phyloP scores from a whole-genome alignment of 2,329 filamentous ascomycete species.

The Sclerotinia spermophila region DNA sequence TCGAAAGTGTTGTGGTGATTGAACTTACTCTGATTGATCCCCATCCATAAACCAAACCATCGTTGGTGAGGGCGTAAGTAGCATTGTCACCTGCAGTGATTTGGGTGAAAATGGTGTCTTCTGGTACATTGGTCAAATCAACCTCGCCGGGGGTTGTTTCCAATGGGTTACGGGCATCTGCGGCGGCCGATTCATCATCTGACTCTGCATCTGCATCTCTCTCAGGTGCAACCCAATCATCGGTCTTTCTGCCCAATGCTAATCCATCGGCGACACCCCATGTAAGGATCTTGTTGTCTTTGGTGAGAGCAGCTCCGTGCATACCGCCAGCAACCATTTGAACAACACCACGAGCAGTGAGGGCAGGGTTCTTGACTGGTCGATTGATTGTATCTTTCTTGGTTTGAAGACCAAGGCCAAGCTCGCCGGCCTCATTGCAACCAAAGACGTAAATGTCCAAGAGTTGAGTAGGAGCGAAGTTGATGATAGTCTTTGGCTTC shows the following conservation, averaged over 20 bases:
- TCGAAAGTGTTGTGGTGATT: neutral
- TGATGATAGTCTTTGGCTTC: constrained; percentile 42
- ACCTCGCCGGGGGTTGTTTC: constrained; percentile 49
- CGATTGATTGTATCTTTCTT: constrained; percentile 67
- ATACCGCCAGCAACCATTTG: constrained; percentile 76
- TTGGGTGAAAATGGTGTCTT: constrained; percentile 58
- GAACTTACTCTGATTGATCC: constrained; percentile 67
- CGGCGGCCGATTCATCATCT: constrained; percentile 48
- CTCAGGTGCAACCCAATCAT: constrained; percentile 58
- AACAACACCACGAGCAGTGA: constrained; percentile 63
- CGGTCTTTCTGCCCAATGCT: constrained; percentile 71
- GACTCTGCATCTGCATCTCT: constrained; percentile 47
- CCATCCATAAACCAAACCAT: constrained; percentile 79
- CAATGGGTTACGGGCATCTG: constrained; percentile 59
- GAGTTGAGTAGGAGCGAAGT: constrained; percentile 56
- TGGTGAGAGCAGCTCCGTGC: constrained; percentile 72
- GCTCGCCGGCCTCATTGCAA: constrained; percentile 72
- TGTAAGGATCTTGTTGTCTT: constrained; percentile 74
- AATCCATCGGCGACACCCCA: constrained; percentile 87
- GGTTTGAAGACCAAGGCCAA: constrained; percentile 69
- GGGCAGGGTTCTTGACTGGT: constrained; percentile 62
- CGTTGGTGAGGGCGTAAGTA: constrained; percentile 69
- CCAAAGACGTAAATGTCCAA: constrained; percentile 78
- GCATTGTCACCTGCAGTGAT: constrained; percentile 71
- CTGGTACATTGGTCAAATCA: constrained; percentile 49